Evolutionary conservation across 805 yeast species (phyloP).

Genomic region (Myxozyma geophila): DNA sequence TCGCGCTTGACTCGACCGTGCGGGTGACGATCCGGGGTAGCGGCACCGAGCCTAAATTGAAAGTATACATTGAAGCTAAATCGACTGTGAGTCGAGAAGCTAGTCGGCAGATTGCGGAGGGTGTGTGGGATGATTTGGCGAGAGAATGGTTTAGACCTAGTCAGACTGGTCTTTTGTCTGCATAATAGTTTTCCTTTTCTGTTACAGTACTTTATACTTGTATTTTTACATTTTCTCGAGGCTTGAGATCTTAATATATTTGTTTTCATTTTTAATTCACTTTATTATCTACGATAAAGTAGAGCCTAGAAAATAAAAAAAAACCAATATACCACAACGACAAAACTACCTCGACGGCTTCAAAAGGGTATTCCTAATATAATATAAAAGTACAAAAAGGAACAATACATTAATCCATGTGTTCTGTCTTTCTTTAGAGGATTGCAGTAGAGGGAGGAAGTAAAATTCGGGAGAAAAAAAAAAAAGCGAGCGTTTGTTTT

Average conservation of each 20-base stretch:
- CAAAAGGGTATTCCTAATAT: too few species aligned
- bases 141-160: conserved; percentile 79
- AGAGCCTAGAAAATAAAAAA: too few species aligned
- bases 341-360: too few species aligned
- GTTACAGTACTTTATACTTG: not conserved
- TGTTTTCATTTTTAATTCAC: too few species aligned
- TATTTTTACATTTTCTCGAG: not conserved
- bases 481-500: too few species aligned
- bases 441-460: too few species aligned
- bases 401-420: too few species aligned
- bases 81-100: conserved; percentile 50
- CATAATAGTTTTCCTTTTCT: conserved; percentile 10
- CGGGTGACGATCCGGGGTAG: conserved; percentile 90
- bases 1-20: conserved; percentile 54
- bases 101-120: conserved; percentile 53
- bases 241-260: not conserved
- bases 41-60: conserved; percentile 95
- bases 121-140: conserved; percentile 69
- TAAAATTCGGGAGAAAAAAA: too few species aligned
- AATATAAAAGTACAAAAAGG: too few species aligned
- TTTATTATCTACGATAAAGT: too few species aligned
- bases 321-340: too few species aligned
- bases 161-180: conserved; percentile 46
- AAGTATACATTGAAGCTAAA: conserved; percentile 84
- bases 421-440: too few species aligned